Percentiles rank a stretch among this genome's conserved stretches.
These are phyloP conservation scores for Colletotrichum filicis DNA, from an alignment of 2,329 filamentous ascomycete genomes.

Conservation along the genomic window DNA sequence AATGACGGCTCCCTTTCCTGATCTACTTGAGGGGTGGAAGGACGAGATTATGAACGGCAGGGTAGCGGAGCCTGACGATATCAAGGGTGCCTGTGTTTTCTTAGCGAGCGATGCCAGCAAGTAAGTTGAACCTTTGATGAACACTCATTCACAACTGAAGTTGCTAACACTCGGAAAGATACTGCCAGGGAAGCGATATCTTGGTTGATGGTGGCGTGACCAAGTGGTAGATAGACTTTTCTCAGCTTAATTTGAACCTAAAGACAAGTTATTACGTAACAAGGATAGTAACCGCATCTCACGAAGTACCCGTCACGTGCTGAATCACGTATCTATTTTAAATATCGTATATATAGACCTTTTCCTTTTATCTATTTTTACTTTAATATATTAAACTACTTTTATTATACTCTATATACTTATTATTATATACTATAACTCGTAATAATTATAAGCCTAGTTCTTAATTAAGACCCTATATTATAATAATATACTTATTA, in stretches of 20 bases:
- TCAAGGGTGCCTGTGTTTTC: constrained; percentile 60
- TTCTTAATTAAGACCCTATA: too few species aligned
- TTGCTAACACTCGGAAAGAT: constrained; percentile 33
- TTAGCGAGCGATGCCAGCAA: constrained; percentile 58
- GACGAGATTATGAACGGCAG: constrained; percentile 58
- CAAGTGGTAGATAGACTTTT: constrained; percentile 45
- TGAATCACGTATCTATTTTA: too few species aligned
- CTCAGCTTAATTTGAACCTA: background rate
- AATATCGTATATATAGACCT: too few species aligned
- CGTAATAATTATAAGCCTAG: too few species aligned
- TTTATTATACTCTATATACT: too few species aligned
- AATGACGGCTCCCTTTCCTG: constrained; percentile 50
- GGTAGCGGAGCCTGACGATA: constrained; percentile 60
- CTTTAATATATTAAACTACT: too few species aligned
- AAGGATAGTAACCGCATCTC: too few species aligned
- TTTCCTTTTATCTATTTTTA: too few species aligned
- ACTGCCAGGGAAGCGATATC: constrained; percentile 55
- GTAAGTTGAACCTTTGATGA: constrained; percentile 43
- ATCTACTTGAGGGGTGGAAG: constrained; percentile 60
- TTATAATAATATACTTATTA: too few species aligned
- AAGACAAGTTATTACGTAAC: too few species aligned
- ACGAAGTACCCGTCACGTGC: too few species aligned
- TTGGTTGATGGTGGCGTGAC: constrained; percentile 56
- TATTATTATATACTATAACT: too few species aligned
- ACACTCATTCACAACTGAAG: background rate